Percentiles rank a stretch among this genome's conserved stretches.
Conservation (phyloP, 2,329 filamentous ascomycete species). For the Xylariaceae sp. region DNA sequence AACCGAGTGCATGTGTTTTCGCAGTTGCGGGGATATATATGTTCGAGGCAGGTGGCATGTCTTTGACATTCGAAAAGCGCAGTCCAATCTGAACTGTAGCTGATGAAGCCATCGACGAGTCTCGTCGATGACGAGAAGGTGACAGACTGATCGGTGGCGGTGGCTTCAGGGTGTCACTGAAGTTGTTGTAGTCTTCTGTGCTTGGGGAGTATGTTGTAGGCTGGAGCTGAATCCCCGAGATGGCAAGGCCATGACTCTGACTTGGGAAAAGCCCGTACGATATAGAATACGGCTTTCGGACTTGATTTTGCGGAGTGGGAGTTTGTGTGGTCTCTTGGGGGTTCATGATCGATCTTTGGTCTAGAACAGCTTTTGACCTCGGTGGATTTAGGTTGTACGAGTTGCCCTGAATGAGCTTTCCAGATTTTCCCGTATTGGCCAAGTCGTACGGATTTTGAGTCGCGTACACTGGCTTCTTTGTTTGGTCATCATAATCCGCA, state of each 20-base stretch:
- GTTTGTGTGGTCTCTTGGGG: conserved; percentile 32
- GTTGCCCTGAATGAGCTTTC: conserved; percentile 23
- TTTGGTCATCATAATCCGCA: conserved; percentile 32
- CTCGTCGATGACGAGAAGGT: conserved; percentile 46
- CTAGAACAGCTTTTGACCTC: conserved; percentile 32
- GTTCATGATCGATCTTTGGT: conserved; percentile 19
- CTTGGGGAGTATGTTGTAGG: conserved; percentile 43
- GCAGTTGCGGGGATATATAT: conserved; percentile 30
- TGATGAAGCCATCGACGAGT: conserved; percentile 60
- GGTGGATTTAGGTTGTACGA: conserved; percentile 31
- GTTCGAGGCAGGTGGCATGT: conserved; percentile 39
- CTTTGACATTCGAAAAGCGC: conserved; percentile 57
- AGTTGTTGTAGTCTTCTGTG: conserved; percentile 15
- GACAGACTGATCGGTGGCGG: conserved; percentile 41
- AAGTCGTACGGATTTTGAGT: conserved; percentile 29
- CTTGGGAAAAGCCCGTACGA: conserved; percentile 40
- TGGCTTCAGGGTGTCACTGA: conserved; percentile 35
- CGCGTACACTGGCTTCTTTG: conserved; percentile 32
- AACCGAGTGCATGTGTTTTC: conserved; percentile 38
- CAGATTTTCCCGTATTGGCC: conserved; percentile 31
- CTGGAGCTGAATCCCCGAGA: conserved; percentile 40
- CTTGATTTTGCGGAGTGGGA: conserved; percentile 24
- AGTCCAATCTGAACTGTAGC: conserved; percentile 70
- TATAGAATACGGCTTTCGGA: conserved; percentile 29
- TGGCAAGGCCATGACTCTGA: conserved; percentile 27